Evolutionary conservation across 1,139 yeast genomes (phyloP).

Genomic region (Sugiyamaella pinicola): DNA sequence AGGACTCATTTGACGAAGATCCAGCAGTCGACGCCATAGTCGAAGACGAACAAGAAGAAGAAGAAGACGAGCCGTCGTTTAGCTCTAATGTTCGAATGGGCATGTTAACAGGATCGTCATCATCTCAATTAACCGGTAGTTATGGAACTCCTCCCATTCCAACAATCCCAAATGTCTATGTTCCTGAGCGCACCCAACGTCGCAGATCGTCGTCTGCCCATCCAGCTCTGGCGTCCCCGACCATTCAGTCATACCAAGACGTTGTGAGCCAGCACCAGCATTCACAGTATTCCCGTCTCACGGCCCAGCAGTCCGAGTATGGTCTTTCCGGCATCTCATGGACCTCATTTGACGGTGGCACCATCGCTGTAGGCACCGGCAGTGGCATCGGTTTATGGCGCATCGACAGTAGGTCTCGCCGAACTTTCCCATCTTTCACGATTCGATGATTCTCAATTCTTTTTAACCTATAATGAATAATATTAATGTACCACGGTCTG

Average conservation of each 20-base stretch:
- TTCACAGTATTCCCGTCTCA: conserved; percentile 19
- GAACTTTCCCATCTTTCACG: conserved; percentile 38
- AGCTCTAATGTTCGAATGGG: conserved; percentile 8
- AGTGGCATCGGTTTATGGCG: conserved; percentile 42
- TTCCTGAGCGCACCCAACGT: conserved; percentile 5
- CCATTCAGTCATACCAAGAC: conserved; percentile 27
- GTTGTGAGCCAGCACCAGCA: conserved; percentile 25
- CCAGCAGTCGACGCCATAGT: neutral
- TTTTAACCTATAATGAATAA: neutral
- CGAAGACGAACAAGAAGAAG: conserved; percentile 8
- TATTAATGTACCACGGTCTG: neutral
- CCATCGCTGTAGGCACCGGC: conserved; percentile 43
- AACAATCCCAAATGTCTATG: conserved; percentile 1
- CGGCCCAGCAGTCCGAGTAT: conserved; percentile 30
- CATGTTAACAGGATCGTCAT: conserved; percentile 7
- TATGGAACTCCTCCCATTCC: neutral
- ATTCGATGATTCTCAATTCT: conserved; percentile 26
- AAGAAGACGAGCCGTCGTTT: conserved; percentile 3
- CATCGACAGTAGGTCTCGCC: conserved; percentile 38
- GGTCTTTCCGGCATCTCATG: conserved; percentile 44
- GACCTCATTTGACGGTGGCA: conserved; percentile 43
- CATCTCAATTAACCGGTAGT: neutral
- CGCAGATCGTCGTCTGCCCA: conserved; percentile 11
- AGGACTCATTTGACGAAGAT: conserved; percentile 14
- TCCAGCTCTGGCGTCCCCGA: conserved; percentile 18